Evolutionary conservation across 2,329 filamentous ascomycete species (phyloP).

Genomic region (Rhynchosporium secalis): DNA sequence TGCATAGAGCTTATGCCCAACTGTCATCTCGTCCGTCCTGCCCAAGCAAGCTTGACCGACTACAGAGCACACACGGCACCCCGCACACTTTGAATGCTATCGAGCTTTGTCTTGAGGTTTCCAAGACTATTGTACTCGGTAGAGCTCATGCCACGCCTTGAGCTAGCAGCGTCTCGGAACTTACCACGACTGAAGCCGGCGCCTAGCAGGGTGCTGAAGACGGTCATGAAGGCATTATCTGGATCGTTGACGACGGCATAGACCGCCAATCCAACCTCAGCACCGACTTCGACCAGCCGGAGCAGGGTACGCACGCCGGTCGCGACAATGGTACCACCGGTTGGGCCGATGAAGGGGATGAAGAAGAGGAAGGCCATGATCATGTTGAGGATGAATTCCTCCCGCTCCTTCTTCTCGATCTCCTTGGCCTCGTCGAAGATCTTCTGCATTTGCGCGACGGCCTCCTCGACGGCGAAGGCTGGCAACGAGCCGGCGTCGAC

Average conservation of each 20-base stretch:
- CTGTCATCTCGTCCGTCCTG: neutral
- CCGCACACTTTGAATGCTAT: neutral
- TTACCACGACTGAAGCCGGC: neutral
- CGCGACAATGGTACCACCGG: neutral
- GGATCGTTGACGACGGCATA: neutral
- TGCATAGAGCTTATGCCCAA: neutral
- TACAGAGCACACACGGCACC: neutral
- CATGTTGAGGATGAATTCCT: neutral
- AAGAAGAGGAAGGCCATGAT: neutral
- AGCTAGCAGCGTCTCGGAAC: neutral
- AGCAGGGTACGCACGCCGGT: neutral
- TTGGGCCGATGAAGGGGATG: conserved; percentile 1
- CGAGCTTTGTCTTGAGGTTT: neutral
- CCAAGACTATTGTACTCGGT: neutral
- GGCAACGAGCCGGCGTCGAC: neutral
- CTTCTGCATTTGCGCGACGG: neutral
- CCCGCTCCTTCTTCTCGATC: neutral
- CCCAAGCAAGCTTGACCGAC: neutral
- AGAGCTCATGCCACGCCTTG: neutral
- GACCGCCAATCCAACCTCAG: neutral
- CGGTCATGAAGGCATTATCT: conserved; percentile 1
- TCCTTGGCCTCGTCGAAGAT: neutral
- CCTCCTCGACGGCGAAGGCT: conserved; percentile 1
- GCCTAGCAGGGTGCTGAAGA: conserved; percentile 1
- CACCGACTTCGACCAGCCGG: conserved; percentile 1